Evolutionary conservation across 495 filamentous ascomycete genomes (phyloP).

Genomic region (Aspergillus leporis): DNA sequence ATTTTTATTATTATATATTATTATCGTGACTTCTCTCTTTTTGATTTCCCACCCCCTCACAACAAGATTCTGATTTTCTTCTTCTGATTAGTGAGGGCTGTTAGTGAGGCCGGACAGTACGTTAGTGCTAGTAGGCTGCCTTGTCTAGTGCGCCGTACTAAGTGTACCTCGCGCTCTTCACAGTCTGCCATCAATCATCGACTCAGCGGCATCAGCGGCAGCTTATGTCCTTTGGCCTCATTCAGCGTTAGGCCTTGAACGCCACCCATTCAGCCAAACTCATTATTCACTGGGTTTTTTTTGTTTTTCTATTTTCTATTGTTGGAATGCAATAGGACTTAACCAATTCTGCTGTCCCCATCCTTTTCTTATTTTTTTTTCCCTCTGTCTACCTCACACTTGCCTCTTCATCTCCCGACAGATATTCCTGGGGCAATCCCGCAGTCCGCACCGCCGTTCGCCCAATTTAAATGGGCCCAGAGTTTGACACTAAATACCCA

Average conservation of each 20-base stretch:
- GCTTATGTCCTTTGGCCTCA: slow-evolving; percentile 6
- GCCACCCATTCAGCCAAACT: slow-evolving; percentile 8
- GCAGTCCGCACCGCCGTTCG: slow-evolving; percentile 3
- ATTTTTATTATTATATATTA: not conserved
- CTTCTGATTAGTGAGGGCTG: not conserved
- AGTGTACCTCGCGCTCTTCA: not conserved
- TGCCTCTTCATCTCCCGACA: not conserved
- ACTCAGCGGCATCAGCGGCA: slow-evolving; percentile 22
- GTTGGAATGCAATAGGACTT: not conserved
- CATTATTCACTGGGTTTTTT: slow-evolving; percentile 2
- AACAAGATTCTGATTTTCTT: not conserved
- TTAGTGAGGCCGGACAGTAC: too few relatives aligned
- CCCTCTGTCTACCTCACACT: slow-evolving; percentile 3
- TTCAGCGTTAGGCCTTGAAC: slow-evolving; percentile 8
- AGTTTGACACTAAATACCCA: slow-evolving; percentile 5
- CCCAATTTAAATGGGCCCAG: slow-evolving; percentile 6
- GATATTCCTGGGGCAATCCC: slow-evolving; percentile 11
- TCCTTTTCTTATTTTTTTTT: not conserved
- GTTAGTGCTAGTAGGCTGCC: slow-evolving; percentile 1
- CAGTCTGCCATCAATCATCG: slow-evolving; percentile 7
- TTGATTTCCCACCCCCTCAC: not conserved
- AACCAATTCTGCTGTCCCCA: not conserved
- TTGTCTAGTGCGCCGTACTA: not conserved
- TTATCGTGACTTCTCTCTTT: not conserved
- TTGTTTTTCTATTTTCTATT: not conserved